A percentile compares a stretch with the other conserved stretches of the same genome.
Conservation (phyloP, 345 rosid genomes). For the Garcia nutans region DNA sequence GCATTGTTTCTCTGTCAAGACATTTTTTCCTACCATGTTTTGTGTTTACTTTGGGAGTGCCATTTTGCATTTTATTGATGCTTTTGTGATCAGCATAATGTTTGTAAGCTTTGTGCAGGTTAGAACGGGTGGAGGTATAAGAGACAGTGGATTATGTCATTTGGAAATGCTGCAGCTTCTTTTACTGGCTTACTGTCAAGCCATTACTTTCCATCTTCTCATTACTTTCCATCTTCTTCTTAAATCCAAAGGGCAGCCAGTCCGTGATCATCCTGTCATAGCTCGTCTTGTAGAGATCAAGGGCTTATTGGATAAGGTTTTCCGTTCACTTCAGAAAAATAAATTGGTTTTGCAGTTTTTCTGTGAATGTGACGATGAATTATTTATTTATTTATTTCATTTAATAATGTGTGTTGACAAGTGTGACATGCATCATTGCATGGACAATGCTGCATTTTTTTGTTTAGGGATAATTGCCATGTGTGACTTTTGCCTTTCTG, state of each 20-base stretch:
- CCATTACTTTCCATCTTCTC: constrained; percentile 84
- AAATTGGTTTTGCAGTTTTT: not conserved
- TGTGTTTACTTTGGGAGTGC: not conserved
- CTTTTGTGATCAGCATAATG: constrained; percentile 9
- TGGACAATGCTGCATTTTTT: not conserved
- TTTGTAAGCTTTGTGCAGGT: constrained; percentile 39
- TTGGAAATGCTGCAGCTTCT: constrained; percentile 82
- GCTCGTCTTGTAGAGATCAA: constrained; percentile 84
- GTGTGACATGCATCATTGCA: not conserved
- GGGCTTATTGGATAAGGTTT: constrained; percentile 73
- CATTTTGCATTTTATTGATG: constrained; percentile 6
- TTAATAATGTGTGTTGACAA: not conserved
- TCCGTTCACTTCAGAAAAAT: not conserved
- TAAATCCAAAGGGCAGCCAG: constrained; percentile 85
- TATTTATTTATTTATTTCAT: not conserved
- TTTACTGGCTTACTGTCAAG: constrained; percentile 77
- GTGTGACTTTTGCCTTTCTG: not conserved
- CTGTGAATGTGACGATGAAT: not conserved
- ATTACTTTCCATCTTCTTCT: constrained; percentile 90
- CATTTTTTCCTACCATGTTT: not conserved
- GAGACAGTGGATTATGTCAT: constrained; percentile 57
- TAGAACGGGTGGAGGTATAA: constrained; percentile 38
- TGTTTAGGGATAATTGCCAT: not conserved
- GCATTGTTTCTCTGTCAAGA: not conserved
- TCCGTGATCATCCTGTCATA: constrained; percentile 89